These are phyloP conservation scores for Allium sativum DNA, from an alignment of 106 monocot genomes.

Conservation along the genomic window DNA sequence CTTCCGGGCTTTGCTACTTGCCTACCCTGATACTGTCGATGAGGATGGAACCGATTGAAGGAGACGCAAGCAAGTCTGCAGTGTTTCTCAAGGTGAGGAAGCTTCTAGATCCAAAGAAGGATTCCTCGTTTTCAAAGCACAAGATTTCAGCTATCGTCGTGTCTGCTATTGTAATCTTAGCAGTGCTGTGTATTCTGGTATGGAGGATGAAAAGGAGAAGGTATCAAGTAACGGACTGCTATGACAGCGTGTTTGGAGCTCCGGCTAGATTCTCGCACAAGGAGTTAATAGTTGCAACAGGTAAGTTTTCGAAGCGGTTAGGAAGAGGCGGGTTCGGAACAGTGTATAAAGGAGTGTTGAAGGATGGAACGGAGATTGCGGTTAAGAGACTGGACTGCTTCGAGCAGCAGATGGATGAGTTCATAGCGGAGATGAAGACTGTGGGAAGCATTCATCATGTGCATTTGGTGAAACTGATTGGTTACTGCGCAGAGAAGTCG, in stretches of 20 bases:
- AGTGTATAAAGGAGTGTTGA: conserved; percentile 9
- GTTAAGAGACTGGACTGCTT: conserved; percentile 10
- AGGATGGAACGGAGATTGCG: conserved; percentile 1
- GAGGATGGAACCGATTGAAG: neutral
- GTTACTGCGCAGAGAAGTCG: conserved; percentile 21
- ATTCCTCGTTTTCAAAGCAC: neutral
- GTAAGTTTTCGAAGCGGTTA: neutral
- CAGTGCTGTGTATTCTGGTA: neutral
- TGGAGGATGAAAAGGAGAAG: neutral
- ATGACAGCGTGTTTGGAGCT: conserved; percentile 2
- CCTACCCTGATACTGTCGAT: conserved; percentile 13
- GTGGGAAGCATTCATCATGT: conserved; percentile 28
- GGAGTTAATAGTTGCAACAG: conserved; percentile 2
- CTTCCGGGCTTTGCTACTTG: conserved; percentile 31
- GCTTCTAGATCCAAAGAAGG: neutral
- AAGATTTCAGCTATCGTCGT: neutral
- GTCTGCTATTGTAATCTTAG: neutral
- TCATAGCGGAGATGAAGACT: conserved; percentile 13
- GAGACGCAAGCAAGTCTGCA: neutral
- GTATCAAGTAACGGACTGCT: neutral
- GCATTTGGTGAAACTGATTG: conserved; percentile 23
- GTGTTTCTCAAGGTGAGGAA: conserved; percentile 5
- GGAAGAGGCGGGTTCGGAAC: conserved; percentile 13
- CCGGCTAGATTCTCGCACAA: conserved; percentile 5
- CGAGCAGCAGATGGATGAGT: conserved; percentile 7